Conservation (phyloP, 2,329 filamentous ascomycete genomes). For the Beauveria scarabaeidicola region DNA sequence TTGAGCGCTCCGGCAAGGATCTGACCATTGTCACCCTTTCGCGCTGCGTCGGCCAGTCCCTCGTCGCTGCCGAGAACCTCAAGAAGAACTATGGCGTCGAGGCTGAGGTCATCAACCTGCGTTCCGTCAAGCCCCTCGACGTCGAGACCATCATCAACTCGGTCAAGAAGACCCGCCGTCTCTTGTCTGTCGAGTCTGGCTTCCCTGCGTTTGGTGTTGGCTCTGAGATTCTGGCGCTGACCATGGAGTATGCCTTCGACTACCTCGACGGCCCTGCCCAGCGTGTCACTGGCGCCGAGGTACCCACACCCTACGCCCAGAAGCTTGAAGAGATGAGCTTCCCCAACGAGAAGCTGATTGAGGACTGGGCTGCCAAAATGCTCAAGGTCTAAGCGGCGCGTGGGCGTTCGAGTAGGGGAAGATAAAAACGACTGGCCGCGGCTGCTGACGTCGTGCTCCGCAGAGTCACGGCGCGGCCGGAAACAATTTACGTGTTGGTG, state of each 20-base stretch:
- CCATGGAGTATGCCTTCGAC: slow-evolving; percentile 97
- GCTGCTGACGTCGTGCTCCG: neutral
- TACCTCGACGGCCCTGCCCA: slow-evolving; percentile 91
- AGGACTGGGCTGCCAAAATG: slow-evolving; percentile 81
- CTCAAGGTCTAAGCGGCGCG: slow-evolving; percentile 55
- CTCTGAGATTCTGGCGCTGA: slow-evolving; percentile 84
- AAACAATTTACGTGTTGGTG: slow-evolving; percentile 1
- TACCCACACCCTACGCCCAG: slow-evolving; percentile 90
- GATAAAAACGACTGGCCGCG: neutral
- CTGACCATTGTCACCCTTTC: slow-evolving; percentile 92
- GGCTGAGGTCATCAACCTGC: slow-evolving; percentile 94
- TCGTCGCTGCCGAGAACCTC: slow-evolving; percentile 79
- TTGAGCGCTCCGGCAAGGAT: slow-evolving; percentile 93
- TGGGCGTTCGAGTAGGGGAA: neutral
- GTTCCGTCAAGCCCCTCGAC: slow-evolving; percentile 93
- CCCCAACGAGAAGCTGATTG: slow-evolving; percentile 82
- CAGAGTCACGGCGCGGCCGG: neutral
- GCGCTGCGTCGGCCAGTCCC: slow-evolving; percentile 86
- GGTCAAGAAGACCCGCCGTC: slow-evolving; percentile 94
- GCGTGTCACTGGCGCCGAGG: slow-evolving; percentile 91
- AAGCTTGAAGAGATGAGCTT: slow-evolving; percentile 93
- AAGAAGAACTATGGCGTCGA: slow-evolving; percentile 97
- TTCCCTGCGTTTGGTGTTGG: slow-evolving; percentile 93
- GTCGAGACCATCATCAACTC: slow-evolving; percentile 92
- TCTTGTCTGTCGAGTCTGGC: slow-evolving; percentile 88